Base-by-base conservation (phyloP, 306 rosid genomes). In the Canavalia gladiata region DNA sequence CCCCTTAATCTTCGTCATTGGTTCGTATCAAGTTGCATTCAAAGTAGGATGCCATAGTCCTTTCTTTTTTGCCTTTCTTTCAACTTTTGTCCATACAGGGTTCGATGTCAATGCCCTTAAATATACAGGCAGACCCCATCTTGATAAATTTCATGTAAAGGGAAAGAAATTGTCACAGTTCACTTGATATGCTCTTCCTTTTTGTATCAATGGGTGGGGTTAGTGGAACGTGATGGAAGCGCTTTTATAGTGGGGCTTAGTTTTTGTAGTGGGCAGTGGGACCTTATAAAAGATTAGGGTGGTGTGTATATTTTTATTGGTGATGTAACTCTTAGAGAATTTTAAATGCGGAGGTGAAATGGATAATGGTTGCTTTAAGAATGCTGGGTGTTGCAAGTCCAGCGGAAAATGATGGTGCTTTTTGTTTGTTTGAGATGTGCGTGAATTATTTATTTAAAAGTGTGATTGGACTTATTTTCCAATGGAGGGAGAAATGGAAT, bases 181-280 rank as follows among this genome's bases (percentile, higher is more conserved):
- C 82, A 91, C 85, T 86, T 82, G 92, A 89, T 88, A 83, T 86
- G 94, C 91, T 83, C 87, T 77, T 84, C 63, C 74, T 75, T 86
- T 85, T 81, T 87, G 89, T 73, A 83, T 81, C 86, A 77, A 79
- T 87, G 86, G 89, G 84, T 76, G 89, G 90, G 90, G 83, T 88
- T 87, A 78, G 97, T 94, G 97, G 98, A 87, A 89, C 84, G 82
- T 92, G 97, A 92, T 92, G 90, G 80, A 81, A 74, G 90, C 86
- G 55, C 94, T 88, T 87, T 85, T 69, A 52, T 79, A 82, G 85
- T 85, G 92, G 93, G 87, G 76, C 77, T 89, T 75, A 43, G 75
- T 75, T 81, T 87, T 66, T 68, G 85, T 86, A 88, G 97, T 94
- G 99, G 97, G 86, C 13, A 80, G 94, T 93, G 99, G 99, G 99